Evolutionary conservation across 441 rosid genomes (phyloP).

Genomic region (Capsella rubella): DNA sequence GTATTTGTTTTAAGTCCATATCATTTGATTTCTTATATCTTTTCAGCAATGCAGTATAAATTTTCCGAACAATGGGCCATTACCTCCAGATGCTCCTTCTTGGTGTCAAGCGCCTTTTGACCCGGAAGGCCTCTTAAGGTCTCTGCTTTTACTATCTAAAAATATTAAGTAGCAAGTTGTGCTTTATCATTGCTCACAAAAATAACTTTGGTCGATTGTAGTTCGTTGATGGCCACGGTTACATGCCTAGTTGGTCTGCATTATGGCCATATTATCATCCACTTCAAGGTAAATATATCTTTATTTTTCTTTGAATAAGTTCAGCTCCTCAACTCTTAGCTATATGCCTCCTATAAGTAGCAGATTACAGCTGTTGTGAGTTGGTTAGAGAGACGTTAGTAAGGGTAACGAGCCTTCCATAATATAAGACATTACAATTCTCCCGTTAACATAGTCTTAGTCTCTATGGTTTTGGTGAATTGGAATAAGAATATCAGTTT

Average conservation of each 20-base stretch:
- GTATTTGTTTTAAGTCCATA: background rate
- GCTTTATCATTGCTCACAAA: background rate
- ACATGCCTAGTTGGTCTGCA: conserved; percentile 83
- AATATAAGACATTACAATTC: background rate
- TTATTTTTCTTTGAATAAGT: background rate
- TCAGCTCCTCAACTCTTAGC: background rate
- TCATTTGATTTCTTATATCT: conserved; percentile 31
- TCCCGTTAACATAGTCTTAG: background rate
- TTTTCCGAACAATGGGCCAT: conserved; percentile 72
- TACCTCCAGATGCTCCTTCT: conserved; percentile 79
- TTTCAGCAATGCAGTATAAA: conserved; percentile 76
- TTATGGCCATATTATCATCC: conserved; percentile 75
- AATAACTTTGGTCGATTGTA: conserved; percentile 47
- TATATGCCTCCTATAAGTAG: background rate
- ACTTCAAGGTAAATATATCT: conserved; percentile 64
- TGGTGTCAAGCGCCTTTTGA: conserved; percentile 98
- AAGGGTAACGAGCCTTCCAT: background rate
- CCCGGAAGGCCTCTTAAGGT: conserved; percentile 94
- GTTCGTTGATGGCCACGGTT: conserved; percentile 80
- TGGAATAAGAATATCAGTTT: conserved; percentile 1
- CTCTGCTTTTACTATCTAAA: conserved; percentile 7
- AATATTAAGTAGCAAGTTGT: background rate
- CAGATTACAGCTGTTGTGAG: background rate
- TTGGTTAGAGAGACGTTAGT: background rate
- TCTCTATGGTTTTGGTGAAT: conserved; percentile 13